Conservation (phyloP, 768 basidiomycete genomes). For the Suillus ampliporus region DNA sequence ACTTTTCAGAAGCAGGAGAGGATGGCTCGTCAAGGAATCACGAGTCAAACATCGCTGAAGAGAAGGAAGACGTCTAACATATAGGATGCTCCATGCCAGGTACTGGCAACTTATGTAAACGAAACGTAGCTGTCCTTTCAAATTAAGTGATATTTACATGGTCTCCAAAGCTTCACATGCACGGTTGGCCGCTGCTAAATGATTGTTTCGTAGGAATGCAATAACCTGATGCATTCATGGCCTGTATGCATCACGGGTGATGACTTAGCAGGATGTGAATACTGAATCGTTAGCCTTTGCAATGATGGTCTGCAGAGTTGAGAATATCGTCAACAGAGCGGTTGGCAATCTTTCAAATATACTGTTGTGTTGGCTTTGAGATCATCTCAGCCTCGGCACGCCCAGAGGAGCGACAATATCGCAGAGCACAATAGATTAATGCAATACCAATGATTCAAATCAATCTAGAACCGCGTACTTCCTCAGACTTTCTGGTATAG, state of each 20-base stretch:
- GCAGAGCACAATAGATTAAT: not conserved
- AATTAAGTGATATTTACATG: no score
- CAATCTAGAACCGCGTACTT: constrained; percentile 91
- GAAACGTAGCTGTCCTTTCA: not conserved
- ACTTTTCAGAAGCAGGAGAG: not conserved
- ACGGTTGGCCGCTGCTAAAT: no score
- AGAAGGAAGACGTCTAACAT: not conserved
- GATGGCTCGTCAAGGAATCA: not conserved
- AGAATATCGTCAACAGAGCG: not conserved
- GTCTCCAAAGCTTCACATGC: no score
- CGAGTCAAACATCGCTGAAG: not conserved
- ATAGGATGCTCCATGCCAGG: not conserved
- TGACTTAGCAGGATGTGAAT: not conserved
- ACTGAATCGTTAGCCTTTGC: not conserved
- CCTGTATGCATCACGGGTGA: not conserved
- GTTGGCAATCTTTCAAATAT: no score
- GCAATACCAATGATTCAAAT: constrained; percentile 3
- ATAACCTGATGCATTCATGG: no score
- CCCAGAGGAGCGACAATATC: not conserved
- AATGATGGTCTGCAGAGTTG: not conserved
- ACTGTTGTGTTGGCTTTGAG: no score
- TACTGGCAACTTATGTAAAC: not conserved
- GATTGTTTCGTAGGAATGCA: not conserved
- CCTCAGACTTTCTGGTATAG: constrained; percentile 82
- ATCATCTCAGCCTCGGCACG: no score